A percentile compares a stretch with the other conserved stretches of the same genome.
Evolutionary conservation across 2,329 filamentous ascomycete genomes (phyloP).

Genomic region (Mycogone perniciosa): DNA sequence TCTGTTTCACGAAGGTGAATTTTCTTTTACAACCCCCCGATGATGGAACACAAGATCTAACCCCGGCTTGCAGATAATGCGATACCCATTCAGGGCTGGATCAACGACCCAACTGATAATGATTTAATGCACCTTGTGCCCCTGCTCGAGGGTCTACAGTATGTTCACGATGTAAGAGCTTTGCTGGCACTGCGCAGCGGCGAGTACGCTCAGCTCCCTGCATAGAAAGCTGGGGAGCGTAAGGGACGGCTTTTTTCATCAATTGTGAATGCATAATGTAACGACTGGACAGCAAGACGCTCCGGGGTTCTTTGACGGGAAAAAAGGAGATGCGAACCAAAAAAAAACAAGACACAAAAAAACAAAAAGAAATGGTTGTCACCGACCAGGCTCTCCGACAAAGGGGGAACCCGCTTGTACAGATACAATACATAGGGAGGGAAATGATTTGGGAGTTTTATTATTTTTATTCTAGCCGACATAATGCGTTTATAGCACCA

Average conservation of each 20-base stretch:
- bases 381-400: not conserved
- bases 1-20: slow-evolving; percentile 91
- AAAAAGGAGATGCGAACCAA: not conserved
- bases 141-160: slow-evolving; percentile 87
- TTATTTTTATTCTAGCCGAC: slow-evolving; percentile 1
- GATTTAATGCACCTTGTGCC: slow-evolving; percentile 90
- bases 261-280: slow-evolving; percentile 1
- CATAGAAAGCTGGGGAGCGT: slow-evolving; percentile 20
- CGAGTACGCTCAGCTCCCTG: slow-evolving; percentile 62
- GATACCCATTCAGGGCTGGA: slow-evolving; percentile 98
- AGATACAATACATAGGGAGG: slow-evolving; percentile 11
- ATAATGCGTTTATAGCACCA: slow-evolving; percentile 13
- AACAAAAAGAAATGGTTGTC: not conserved
- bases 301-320: not conserved
- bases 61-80: slow-evolving; percentile 70
- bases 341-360: not conserved
- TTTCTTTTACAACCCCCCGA: not conserved
- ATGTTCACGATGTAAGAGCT: slow-evolving; percentile 91
- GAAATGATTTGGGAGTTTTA: slow-evolving; percentile 8
- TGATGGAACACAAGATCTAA: slow-evolving; percentile 1
- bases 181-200: slow-evolving; percentile 83
- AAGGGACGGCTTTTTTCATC: slow-evolving; percentile 7
- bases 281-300: not conserved
- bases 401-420: slow-evolving; percentile 13
- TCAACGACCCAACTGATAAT: slow-evolving; percentile 95